These are phyloP conservation scores for Trichoderma reesei DNA, from an alignment of 495 filamentous ascomycete species.

Conservation along the genomic window DNA sequence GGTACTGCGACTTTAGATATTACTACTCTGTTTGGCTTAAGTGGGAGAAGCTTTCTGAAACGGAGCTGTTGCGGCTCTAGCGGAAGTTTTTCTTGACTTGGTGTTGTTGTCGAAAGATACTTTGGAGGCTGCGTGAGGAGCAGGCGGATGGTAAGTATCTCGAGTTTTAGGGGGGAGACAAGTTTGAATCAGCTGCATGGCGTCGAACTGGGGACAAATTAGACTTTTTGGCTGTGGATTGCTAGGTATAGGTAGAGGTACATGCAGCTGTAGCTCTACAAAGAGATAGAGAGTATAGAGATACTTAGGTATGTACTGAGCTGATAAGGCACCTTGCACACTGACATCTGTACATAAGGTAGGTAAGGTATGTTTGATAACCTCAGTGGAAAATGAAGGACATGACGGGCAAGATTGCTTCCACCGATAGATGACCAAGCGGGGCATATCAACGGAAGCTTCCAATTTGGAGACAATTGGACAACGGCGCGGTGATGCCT, in stretches of 20 bases:
- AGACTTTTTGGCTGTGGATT: too few species aligned
- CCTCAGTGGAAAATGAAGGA: too few species aligned
- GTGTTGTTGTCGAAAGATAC: too few species aligned
- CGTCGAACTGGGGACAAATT: too few species aligned
- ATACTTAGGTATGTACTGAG: background rate
- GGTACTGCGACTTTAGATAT: too few species aligned
- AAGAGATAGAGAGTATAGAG: background rate
- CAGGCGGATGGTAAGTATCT: too few species aligned
- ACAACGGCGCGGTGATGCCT: background rate
- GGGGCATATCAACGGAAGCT: background rate
- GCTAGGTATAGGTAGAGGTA: too few species aligned
- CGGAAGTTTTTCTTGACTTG: background rate
- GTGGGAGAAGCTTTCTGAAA: background rate
- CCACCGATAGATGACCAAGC: too few species aligned
- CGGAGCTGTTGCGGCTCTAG: slow-evolving; percentile 1
- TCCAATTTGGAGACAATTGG: background rate
- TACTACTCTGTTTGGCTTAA: background rate
- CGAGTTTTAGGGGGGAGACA: background rate
- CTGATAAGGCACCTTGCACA: background rate
- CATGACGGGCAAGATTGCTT: too few species aligned
- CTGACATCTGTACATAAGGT: too few species aligned
- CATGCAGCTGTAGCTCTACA: background rate
- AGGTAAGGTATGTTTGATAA: background rate
- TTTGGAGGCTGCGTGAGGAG: too few species aligned
- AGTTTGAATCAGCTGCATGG: too few species aligned